Evolutionary conservation across 805 yeast species (phyloP), one percentile per base, ranked within the genome.

Genomic region (Starmerella powellii): DNA sequence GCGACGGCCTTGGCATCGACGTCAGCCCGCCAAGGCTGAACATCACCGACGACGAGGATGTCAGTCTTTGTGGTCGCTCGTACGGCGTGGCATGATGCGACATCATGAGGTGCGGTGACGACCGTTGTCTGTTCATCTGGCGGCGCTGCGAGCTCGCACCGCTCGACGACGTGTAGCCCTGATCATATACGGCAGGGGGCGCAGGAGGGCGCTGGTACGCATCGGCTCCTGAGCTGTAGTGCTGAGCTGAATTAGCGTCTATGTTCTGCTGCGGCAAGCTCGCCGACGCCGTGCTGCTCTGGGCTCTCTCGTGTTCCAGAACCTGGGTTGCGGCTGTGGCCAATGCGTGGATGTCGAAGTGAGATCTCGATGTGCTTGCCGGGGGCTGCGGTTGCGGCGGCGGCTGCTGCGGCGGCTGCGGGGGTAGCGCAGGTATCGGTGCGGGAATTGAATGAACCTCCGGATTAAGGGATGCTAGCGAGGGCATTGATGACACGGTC

Each of bases 291-390:
- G 41, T 37, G 34, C 36, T 10, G 26, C 32, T 34, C 43, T 52
- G 40, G 31, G 42, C 26, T 11, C 50, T 47, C 40, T 61, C 64
- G 2, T 62, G 60, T 54, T 66, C 70, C n/a, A 66, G 60, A 42
- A 64, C 63, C 44, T 66, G 68, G 6, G 70, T 58, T 1, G 70
- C 70, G 2, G 70, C 71, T 2, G 66, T 59, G 8, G 71, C 70
- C 37, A 66, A 54, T 24, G 64, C 57, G 47, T 65, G 63, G 57
- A 65, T 64, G 42, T 65, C 69, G 40, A 57, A 59, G 26, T 54
- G 55, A 10, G 49, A 41, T 8, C 51, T 6, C 6, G 33, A 30
- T 6, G 33, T 16, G 17, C 10, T 17, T 13, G 36, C 21, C 30
- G 42, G 46, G 43, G 15, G 48, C 40, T n/a, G 52, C 40, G 27